Percentiles rank a stretch among this genome's conserved stretches.
Evolutionary conservation across 257 asterid species (phyloP).

Genomic region (Cinchona pubescens): DNA sequence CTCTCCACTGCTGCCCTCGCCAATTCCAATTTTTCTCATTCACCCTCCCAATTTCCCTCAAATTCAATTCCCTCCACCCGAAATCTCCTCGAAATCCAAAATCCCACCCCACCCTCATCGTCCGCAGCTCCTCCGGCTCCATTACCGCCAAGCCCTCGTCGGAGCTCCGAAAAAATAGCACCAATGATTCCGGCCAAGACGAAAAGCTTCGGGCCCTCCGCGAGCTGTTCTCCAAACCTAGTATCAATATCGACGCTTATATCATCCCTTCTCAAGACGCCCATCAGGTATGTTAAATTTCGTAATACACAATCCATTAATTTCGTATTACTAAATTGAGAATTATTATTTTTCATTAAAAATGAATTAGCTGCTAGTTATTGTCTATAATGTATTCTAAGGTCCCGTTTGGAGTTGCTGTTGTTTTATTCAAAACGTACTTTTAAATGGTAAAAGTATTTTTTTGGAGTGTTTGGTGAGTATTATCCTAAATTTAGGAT

Average conservation of each 20-base stretch:
- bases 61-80: slow-evolving; percentile 35
- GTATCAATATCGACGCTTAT: slow-evolving; percentile 72
- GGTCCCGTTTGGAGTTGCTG: too few relatives aligned
- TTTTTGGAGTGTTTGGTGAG: too few relatives aligned
- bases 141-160: slow-evolving; percentile 86
- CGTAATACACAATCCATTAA: too few relatives aligned
- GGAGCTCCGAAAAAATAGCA: slow-evolving; percentile 52
- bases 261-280: slow-evolving; percentile 97
- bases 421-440: too few relatives aligned
- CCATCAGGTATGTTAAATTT: slow-evolving; percentile 76
- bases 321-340: background rate
- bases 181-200: slow-evolving; percentile 40
- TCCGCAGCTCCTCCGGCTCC: slow-evolving; percentile 53
- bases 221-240: slow-evolving; percentile 63
- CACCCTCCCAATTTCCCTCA: slow-evolving; percentile 41
- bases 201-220: slow-evolving; percentile 68
- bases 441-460: too few relatives aligned
- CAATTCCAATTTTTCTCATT: slow-evolving; percentile 31
- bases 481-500: too few relatives aligned
- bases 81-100: slow-evolving; percentile 29
- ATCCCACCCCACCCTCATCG: slow-evolving; percentile 22
- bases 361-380: too few relatives aligned
- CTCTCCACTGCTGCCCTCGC: slow-evolving; percentile 34
- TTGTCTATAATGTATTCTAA: too few relatives aligned
- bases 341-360: too few relatives aligned